Conservation (phyloP, 75 land plant genomes). For the Pinus albicaulis region DNA sequence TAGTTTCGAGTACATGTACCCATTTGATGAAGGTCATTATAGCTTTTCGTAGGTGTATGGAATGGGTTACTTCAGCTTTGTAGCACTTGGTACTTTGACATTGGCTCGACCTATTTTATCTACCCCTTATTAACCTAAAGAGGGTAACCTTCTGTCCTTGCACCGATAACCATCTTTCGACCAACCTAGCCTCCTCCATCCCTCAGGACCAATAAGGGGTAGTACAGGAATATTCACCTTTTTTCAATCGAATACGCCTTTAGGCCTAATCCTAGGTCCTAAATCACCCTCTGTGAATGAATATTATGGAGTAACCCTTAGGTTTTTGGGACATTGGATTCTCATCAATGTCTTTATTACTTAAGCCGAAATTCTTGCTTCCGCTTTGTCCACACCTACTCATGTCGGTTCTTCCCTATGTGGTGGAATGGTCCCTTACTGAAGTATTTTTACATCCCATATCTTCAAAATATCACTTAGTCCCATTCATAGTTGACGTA, state of each 20-base stretch:
- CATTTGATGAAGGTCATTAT: not conserved
- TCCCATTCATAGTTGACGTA: not conserved
- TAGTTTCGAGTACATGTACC: not conserved
- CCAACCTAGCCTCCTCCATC: constrained; percentile 21
- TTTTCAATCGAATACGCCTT: not conserved
- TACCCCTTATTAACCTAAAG: not conserved
- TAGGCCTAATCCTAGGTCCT: not conserved
- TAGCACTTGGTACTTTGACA: not conserved
- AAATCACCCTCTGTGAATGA: not conserved
- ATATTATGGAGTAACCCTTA: not conserved
- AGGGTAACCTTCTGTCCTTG: not conserved
- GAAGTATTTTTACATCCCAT: not conserved
- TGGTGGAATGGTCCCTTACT: not conserved
- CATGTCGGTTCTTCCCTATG: not conserved
- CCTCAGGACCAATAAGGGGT: constrained; percentile 28
- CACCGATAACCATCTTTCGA: not conserved
- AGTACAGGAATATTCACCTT: constrained; percentile 25
- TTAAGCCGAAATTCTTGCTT: not conserved
- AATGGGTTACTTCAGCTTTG: not conserved
- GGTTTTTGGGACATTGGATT: not conserved
- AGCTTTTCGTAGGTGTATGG: not conserved
- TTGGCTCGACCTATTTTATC: not conserved
- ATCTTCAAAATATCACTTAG: not conserved
- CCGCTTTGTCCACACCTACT: not conserved
- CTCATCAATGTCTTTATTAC: not conserved